Percentiles rank a stretch among this genome's conserved stretches.
These are phyloP conservation scores for Yamadazyma triangularis DNA, from an alignment of 1,139 yeast species.

Conservation along the genomic window DNA sequence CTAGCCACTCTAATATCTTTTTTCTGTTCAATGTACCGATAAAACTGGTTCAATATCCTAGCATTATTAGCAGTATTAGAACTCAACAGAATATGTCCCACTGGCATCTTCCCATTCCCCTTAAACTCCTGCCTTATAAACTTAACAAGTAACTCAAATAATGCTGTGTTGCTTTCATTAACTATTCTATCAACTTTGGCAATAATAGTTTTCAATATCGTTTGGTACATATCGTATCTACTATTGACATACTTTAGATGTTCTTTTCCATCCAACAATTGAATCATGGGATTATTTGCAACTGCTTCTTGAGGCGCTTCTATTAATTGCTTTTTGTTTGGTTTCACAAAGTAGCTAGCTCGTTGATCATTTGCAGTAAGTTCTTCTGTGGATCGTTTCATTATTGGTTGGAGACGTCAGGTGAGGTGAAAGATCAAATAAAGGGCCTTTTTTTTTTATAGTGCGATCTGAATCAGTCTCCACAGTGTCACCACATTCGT, in stretches of 20 bases:
- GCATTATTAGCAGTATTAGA: constrained; percentile 56
- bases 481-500: background rate
- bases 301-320: background rate
- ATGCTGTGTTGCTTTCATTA: background rate
- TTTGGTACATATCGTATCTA: background rate
- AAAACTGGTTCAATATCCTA: constrained; percentile 42
- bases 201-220: background rate
- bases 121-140: background rate
- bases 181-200: background rate
- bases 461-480: background rate
- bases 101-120: constrained; percentile 23
- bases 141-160: background rate
- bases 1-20: constrained; percentile 26
- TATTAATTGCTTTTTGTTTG: background rate
- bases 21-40: constrained; percentile 12
- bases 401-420: no score
- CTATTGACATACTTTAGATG: background rate
- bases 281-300: background rate
- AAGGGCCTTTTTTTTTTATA: no score
- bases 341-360: background rate
- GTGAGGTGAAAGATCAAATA: no score
- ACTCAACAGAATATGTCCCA: constrained; percentile 48
- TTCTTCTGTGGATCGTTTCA: background rate
- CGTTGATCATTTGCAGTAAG: background rate
- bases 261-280: background rate